Base-by-base conservation (phyloP, 148 eudicot genomes). In the Camellia granthamiana region DNA sequence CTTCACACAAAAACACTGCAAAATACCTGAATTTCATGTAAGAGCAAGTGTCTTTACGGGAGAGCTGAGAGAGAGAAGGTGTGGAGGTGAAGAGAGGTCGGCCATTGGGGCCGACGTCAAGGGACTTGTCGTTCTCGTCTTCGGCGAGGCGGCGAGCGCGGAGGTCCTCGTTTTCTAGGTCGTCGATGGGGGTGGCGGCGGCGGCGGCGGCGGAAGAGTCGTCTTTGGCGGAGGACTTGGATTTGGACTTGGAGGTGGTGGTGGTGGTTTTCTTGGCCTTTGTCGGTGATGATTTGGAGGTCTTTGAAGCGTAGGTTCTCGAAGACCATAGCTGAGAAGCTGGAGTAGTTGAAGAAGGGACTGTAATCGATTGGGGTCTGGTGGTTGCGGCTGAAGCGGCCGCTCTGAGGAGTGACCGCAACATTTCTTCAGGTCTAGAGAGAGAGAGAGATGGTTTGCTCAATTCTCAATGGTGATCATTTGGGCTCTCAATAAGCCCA, bases 71-170 rank as follows among this genome's bases (percentile, higher is more conserved):
- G 7, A 95, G 79, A 1, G 90, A 83, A 23, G 82, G 18, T 7
- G 86, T 80, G 30, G 89, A 67, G 2, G 92, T 92, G 79, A 95
- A 95, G 3, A 95, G 88, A 3, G 97, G 88, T 5, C 82, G 83
- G 5, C 95, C 97, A 60, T 91, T 88, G 68, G 93, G 90, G 19
- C 99, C 99, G 13, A 93, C 88, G n/a, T 95, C 95, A n/a, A 95
- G 90, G 18, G 97, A 83, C 67, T 83, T 88, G 61, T 93, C 79
- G 46, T 80, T 86, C 62, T 90, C 97, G 62, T 95, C 97, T 47
- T 86, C 92, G 1, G 88, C 87, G 14, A 95, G 87, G 74, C 49
- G 84, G 44, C 81, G 84, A 7, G 80, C 14, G 1, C 93, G 87
- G 14, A 85, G 44, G 47, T 85, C 87, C 9, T 87, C 87, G 1